Base-by-base conservation (phyloP, 148 eudicot genomes). In the Amaranthus hypochondriacus region DNA sequence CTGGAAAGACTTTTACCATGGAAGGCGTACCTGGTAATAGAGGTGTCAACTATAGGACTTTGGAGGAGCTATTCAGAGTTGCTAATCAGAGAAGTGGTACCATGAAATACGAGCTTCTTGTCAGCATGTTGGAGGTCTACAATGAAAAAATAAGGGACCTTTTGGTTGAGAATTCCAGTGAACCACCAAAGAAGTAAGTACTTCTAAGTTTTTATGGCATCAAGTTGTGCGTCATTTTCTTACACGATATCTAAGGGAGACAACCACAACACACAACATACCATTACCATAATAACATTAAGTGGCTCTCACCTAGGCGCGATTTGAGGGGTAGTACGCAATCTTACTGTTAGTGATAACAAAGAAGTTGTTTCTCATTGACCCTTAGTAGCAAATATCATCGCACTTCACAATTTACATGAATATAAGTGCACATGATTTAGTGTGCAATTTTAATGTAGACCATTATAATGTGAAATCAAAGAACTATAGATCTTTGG, bases 51-150 rank as follows among this genome's bases (percentile, higher is more conserved):
- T 95, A 95, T 76, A 81, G 92, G 64, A 92, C 98, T 0, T 69
- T 95, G 77, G 89, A 88, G 83, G 93, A 88, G 85, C 73, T 95
- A 73, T 95, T 95, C 74, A 85, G 85, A 73, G 74, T 84, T 69
- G 85, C 96, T 42, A 64, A 66, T 28, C 81, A 86, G 57, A 92
- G 96, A 80, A 89, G 86, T 71, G 57, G 85, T 77, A 85, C 84
- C 15, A 86, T 88, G 88, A 92, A 60, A 78, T 90, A 87, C 68
- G 93, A 92, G 80, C 72, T 95, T 68, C 86, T 74, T 76, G 98
- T 95, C 6, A 95, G 98, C 88, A 95, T 95, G 98, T 77, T 95
- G 81, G 98, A 95, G 82, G 98, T 95, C 68, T 95, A 95, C 81
- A 95, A 95, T 78, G 98, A 95, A 85, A 90, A 82, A 86, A 90